Evolutionary conservation across 2,329 filamentous ascomycete genomes (phyloP), one percentile per base, ranked within the genome.

Genomic region (Aspergillus eucalypticola): DNA sequence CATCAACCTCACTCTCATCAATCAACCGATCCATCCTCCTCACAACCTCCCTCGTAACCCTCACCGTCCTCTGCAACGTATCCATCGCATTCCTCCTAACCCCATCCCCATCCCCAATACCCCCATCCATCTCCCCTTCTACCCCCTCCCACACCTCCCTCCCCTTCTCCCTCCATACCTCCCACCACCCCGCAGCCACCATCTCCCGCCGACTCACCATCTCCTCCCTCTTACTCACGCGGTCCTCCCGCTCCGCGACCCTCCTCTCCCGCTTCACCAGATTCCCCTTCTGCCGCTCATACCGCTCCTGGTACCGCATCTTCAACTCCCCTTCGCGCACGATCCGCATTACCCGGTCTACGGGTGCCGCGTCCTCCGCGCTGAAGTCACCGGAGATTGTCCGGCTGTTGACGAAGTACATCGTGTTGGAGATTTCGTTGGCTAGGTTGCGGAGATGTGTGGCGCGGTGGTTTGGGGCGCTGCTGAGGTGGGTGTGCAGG

Each of bases 401-500:
- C 17, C 73, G 67, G 15, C 66, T 64, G 13, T 66, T 66, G 52
- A 77, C 70, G 32, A 58, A 65, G 48, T 70, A 67, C 19, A 77
- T 70, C 3, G 66, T 67, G 0, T 66, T 64, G 17, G 64, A 58
- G 44, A 77, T 73, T 50, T 77, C 72, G 35, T 67, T 58, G 17
- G 73, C 69, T 51, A 76, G 64, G 10, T 69, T 65, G 10, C 54
- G 32, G 4, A 35, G 32, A 11, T 35, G 17, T 38, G 76, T 62
- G 10, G 71, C 61, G 7, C 32, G 32, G 32, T 35, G 10, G 25
- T 27, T 5, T 13, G 32, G 32, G 32, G 32, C 1, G 32, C 25
- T 13, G 10, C 11, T 35, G 10, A 35, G 32, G 32, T 35, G 5
- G 4, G 32, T 35, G 32, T 35, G 32, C 2, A 35, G 32, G 32